Evolutionary conservation across 768 basidiomycete species (phyloP).

Genomic region (Boletellus emodensis): DNA sequence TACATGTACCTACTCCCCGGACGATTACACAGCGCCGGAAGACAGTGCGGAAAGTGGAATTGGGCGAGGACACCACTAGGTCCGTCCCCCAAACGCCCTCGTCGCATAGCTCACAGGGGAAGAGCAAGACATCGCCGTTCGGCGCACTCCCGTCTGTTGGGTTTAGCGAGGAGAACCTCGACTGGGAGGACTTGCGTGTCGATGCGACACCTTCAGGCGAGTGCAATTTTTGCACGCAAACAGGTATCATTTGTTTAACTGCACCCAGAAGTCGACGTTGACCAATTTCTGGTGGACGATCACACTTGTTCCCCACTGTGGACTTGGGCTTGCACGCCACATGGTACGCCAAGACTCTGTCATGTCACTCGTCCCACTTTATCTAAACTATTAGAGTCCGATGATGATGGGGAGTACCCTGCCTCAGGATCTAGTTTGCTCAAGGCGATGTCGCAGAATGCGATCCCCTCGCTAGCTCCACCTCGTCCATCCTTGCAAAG

Average conservation of each 20-base stretch:
- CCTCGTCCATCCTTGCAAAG: conserved; percentile 29
- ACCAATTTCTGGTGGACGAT: conserved; percentile 16
- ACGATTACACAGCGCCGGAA: conserved; percentile 12
- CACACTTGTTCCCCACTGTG: conserved; percentile 8
- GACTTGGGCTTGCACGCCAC: background rate
- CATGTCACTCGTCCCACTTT: background rate
- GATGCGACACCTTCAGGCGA: conserved; percentile 21
- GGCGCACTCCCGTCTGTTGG: conserved; percentile 1
- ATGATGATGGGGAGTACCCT: background rate
- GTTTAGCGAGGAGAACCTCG: conserved; percentile 25
- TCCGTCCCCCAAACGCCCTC: background rate
- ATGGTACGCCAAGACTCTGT: conserved; percentile 6
- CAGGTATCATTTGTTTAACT: background rate
- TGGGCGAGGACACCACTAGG: background rate
- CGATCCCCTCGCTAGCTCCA: conserved; percentile 4
- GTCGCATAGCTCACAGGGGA: background rate
- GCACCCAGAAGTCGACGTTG: conserved; percentile 20
- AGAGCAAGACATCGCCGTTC: background rate
- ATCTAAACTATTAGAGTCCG: background rate
- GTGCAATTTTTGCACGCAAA: background rate
- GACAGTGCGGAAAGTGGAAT: background rate
- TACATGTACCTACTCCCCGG: conserved; percentile 27
- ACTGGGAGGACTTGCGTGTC: conserved; percentile 29
- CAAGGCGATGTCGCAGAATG: conserved; percentile 9
- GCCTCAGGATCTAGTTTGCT: background rate